Base-by-base conservation (phyloP, 441 rosid genomes). In the Syzygium syzygioides region DNA sequence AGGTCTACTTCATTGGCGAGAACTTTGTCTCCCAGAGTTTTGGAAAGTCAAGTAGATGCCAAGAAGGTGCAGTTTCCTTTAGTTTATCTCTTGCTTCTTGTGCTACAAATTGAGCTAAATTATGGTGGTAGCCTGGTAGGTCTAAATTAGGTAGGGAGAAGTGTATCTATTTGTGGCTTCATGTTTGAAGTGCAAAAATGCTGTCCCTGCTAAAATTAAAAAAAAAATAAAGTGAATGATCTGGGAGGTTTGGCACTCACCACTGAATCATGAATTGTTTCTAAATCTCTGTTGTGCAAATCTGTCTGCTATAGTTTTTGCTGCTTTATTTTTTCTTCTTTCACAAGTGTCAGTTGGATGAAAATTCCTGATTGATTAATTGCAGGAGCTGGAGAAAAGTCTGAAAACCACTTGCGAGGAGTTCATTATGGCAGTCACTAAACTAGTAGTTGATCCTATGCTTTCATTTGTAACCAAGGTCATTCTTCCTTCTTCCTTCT, bases 31-130 rank as follows among this genome's bases (percentile, higher is more conserved):
- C 99, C 99, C 89, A 95, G 98, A 87, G 98, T 98, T 92, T 90
- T 98, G 92, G 99, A 98, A 93, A 97, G 96, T 92, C 98, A 97
- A 94, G 94, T 96, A 79, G 99, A 97, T 94, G 97, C 99, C 90
- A 97, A 96, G 94, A 98, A 97, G 99, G 99, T 98, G 89, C 87
- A 91, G 88, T 17, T 88, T 86, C 85, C 79, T 86, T 89, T 85
- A 62, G 17, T 19, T 60, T 50, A 50, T 17, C 79, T 45, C 19
- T 48, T 30, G 60, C 55, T 57, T 86, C 50, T 86, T 0, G 20
- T 56, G 79, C 23, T 59, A 28, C 20, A 28, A 37, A 52, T 41
- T 76, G 83, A 41, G n/a, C n/a, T 41, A 41, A 41, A 41, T 41
- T 37, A 37, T 76, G 83, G 53, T 41, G 18, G 83, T 41, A 20